Conservation (phyloP, 441 rosid species). For the Gossypium davidsonii region DNA sequence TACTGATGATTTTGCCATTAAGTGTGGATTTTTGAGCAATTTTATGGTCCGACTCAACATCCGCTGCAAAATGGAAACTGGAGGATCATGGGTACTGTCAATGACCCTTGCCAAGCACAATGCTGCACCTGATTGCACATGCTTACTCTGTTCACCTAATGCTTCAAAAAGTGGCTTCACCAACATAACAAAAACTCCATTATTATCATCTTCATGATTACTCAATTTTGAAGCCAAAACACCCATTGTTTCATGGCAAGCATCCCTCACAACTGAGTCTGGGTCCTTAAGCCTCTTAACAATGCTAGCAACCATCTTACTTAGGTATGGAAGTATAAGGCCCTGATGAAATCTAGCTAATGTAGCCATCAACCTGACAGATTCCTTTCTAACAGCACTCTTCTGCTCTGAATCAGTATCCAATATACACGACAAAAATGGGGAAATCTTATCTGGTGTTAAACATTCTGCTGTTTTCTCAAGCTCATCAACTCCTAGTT, state of each 20-base stretch:
- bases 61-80: conserved; percentile 59
- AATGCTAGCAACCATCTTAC: conserved; percentile 66
- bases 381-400: conserved; percentile 69
- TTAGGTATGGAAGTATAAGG: conserved; percentile 43
- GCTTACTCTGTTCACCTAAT: conserved; percentile 84
- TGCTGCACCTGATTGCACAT: conserved; percentile 75
- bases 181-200: conserved; percentile 47
- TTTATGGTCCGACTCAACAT: conserved; percentile 64
- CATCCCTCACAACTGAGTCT: conserved; percentile 79
- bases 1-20: conserved; percentile 76
- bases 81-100: conserved; percentile 53
- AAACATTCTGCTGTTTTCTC: conserved; percentile 59
- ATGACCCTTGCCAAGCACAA: conserved; percentile 77
- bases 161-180: conserved; percentile 89
- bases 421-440: conserved; percentile 66
- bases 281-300: conserved; percentile 87
- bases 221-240: conserved; percentile 54
- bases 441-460: conserved; percentile 46
- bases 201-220: conserved; percentile 32
- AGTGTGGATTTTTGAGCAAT: conserved; percentile 76
- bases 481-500: conserved; percentile 73
- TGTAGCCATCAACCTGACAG: conserved; percentile 57
- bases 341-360: conserved; percentile 48
- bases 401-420: conserved; percentile 75
- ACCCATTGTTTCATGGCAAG: conserved; percentile 74